phyloP scores from a whole-genome alignment of 768 basidiomycete genomes.

The Lanmaoa pseudosensibilis region DNA sequence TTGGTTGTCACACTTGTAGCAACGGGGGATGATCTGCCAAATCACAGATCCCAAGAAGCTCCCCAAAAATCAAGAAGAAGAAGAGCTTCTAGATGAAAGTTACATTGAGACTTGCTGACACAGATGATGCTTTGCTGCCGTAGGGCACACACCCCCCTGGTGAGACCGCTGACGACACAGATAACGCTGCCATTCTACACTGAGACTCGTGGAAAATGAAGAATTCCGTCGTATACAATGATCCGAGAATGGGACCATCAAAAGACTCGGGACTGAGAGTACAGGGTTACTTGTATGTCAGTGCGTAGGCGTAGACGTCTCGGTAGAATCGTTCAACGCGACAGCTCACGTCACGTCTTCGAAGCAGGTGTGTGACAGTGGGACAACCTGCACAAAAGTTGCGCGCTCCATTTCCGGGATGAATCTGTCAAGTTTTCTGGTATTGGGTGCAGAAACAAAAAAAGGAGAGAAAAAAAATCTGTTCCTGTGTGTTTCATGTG shows the following conservation, averaged over 20 bases:
- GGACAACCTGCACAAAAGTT: not conserved
- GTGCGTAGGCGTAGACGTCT: not conserved
- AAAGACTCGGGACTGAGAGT: not conserved
- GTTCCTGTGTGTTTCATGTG: constrained; percentile 7
- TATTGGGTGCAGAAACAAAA: not conserved
- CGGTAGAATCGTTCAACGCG: not conserved
- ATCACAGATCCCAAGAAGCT: not conserved
- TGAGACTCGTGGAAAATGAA: not conserved
- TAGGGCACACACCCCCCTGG: not conserved
- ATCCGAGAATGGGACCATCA: not conserved
- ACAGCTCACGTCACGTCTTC: constrained; percentile 1
- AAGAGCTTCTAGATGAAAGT: not conserved
- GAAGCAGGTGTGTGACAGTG: not conserved
- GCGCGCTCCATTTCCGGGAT: not conserved
- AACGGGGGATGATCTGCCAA: not conserved
- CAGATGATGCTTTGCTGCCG: not conserved
- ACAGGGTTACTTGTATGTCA: not conserved
- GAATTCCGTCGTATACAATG: not conserved
- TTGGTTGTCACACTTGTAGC: not conserved
- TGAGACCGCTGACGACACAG: not conserved
- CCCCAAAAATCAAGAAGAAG: not conserved
- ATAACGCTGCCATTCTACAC: not conserved
- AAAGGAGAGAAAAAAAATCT: not conserved
- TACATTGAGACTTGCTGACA: not conserved
- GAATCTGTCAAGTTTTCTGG: not conserved